These are phyloP conservation scores for Ophiostoma sp. DNA, from an alignment of 2,329 filamentous ascomycete genomes.

Conservation along the genomic window DNA sequence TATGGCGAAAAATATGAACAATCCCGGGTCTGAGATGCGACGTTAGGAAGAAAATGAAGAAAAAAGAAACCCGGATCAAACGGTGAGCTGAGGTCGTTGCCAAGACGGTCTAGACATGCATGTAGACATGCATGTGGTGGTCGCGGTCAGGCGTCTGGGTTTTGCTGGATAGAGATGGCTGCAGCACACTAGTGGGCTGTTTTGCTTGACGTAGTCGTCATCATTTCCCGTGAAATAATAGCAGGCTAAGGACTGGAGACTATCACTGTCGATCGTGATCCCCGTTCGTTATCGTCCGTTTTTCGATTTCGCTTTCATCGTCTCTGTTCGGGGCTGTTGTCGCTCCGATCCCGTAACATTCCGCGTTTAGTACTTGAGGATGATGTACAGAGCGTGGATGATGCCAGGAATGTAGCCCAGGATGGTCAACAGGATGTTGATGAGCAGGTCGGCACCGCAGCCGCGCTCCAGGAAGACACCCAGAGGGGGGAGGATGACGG, in stretches of 20 bases:
- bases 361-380: conserved; percentile 69
- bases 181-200: conserved; percentile 2
- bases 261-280: background rate
- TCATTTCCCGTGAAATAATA: background rate
- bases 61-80: background rate
- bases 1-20: background rate
- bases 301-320: background rate
- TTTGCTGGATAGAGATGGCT: background rate
- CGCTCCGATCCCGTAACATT: background rate
- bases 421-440: conserved; percentile 86
- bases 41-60: background rate
- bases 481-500: conserved; percentile 81
- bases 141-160: too few relatives aligned
- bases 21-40: background rate
- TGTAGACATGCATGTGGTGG: too few relatives aligned
- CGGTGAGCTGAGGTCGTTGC: background rate
- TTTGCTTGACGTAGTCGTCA: background rate
- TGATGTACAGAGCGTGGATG: conserved; percentile 91
- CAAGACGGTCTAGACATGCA: conserved; percentile 4
- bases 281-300: background rate
- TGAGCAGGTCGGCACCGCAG: conserved; percentile 78
- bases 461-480: conserved; percentile 94
- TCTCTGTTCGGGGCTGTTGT: background rate
- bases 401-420: conserved; percentile 71
- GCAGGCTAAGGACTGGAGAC: background rate